Conservation (phyloP, 768 basidiomycete genomes). For the Steccherinum ochraceum region DNA sequence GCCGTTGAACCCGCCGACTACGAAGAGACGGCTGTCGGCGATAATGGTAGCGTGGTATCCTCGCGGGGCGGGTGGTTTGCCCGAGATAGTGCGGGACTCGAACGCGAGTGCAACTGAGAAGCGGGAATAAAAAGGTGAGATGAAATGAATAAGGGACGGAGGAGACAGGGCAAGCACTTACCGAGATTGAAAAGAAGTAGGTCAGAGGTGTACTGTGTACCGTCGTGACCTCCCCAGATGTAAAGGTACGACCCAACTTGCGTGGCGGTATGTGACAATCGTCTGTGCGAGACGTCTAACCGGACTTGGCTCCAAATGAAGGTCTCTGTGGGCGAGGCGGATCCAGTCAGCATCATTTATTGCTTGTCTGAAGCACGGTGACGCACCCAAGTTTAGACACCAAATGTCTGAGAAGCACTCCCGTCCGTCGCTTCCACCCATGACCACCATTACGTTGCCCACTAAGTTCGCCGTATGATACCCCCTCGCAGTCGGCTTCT, state of each 20-base stretch:
- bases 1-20: constrained; percentile 89
- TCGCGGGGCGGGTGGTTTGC: constrained; percentile 63
- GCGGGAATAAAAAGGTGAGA: background rate
- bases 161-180: constrained; percentile 36
- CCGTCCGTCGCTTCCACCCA: constrained; percentile 88
- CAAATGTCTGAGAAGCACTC: constrained; percentile 88
- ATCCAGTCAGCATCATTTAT: too few species aligned
- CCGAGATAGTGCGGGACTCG: constrained; percentile 63
- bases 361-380: too few species aligned
- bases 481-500: constrained; percentile 58
- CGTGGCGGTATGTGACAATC: constrained; percentile 81
- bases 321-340: constrained; percentile 25
- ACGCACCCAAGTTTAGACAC: constrained; percentile 78
- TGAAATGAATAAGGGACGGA: background rate
- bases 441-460: constrained; percentile 77
- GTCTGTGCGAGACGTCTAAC: constrained; percentile 40
- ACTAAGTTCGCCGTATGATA: constrained; percentile 91
- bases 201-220: constrained; percentile 64
- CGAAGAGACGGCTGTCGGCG: constrained; percentile 78
- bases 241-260: constrained; percentile 92
- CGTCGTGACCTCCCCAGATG: constrained; percentile 85
- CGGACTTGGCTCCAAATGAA: constrained; percentile 35
- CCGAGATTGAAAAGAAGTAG: constrained; percentile 85
- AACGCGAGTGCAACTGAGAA: constrained; percentile 73
- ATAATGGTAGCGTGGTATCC: constrained; percentile 83